phyloP scores from a whole-genome alignment of 305 asterid species.

The Fraxinus baroniana region DNA sequence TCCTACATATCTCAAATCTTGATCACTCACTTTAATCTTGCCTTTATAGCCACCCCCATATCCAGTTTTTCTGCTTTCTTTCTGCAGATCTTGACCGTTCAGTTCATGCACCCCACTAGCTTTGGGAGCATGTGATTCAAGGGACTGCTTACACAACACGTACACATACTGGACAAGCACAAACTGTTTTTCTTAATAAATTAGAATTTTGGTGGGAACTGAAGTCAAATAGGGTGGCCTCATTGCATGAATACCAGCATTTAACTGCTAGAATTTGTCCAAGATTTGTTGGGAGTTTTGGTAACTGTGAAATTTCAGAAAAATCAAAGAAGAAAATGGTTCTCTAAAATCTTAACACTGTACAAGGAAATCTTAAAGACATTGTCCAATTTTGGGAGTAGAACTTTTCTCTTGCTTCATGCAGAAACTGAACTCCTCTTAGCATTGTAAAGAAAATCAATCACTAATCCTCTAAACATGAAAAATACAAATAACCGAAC shows the following conservation, averaged over 20 bases:
- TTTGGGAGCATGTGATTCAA: conserved; percentile 11
- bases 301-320: no score
- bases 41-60: neutral
- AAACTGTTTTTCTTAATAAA: neutral
- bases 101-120: conserved; percentile 12
- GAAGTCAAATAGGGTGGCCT: neutral
- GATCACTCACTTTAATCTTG: neutral
- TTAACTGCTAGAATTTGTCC: neutral
- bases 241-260: neutral
- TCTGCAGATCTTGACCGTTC: neutral
- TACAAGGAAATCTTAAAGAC: conserved; percentile 27
- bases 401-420: conserved; percentile 17
- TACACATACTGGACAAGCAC: neutral
- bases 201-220: neutral
- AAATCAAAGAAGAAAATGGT: no score
- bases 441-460: neutral
- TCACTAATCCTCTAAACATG: conserved; percentile 18
- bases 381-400: conserved; percentile 22
- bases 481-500: neutral
- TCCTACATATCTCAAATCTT: neutral
- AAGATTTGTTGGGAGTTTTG: neutral
- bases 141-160: neutral
- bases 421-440: neutral
- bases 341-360: conserved; percentile 16
- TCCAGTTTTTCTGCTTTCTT: neutral